Conservation (phyloP, 164 flowering plant genomes). For the Malania oleifera region DNA sequence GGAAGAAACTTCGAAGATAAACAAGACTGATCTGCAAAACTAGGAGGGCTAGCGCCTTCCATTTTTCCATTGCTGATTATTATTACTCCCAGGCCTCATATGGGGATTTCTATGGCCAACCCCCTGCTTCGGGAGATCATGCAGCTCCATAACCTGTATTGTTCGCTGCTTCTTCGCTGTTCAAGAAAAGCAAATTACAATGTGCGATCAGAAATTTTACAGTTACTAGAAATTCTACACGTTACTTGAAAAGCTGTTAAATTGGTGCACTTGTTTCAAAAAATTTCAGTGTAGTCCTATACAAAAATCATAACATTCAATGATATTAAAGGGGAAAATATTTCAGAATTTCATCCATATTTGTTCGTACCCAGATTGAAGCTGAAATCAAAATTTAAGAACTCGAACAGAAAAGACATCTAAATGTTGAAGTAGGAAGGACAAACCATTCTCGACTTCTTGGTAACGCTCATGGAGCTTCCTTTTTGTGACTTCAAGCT, state of each 20-base stretch:
- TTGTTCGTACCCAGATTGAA: too few species aligned
- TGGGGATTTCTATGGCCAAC: conserved; percentile 34
- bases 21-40: neutral
- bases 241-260: too few species aligned
- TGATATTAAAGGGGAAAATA: too few species aligned
- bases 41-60: conserved; percentile 36
- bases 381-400: neutral
- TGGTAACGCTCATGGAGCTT: conserved; percentile 75
- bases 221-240: too few species aligned
- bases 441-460: conserved; percentile 70
- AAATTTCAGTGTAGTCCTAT: too few species aligned
- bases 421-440: neutral
- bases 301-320: too few species aligned
- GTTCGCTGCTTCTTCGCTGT: conserved; percentile 85
- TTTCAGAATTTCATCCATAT: too few species aligned
- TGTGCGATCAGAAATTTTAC: too few species aligned
- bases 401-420: neutral
- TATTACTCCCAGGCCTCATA: conserved; percentile 40
- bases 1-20: conserved; percentile 12
- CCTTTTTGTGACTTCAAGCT: conserved; percentile 65
- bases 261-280: too few species aligned
- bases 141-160: conserved; percentile 75
- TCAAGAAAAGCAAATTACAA: conserved; percentile 7
- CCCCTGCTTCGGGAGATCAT: conserved; percentile 68
- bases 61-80: conserved; percentile 44